These are phyloP conservation scores for Mycosphaerella sp. DNA, from an alignment of 2,329 filamentous ascomycete genomes.

Conservation along the genomic window DNA sequence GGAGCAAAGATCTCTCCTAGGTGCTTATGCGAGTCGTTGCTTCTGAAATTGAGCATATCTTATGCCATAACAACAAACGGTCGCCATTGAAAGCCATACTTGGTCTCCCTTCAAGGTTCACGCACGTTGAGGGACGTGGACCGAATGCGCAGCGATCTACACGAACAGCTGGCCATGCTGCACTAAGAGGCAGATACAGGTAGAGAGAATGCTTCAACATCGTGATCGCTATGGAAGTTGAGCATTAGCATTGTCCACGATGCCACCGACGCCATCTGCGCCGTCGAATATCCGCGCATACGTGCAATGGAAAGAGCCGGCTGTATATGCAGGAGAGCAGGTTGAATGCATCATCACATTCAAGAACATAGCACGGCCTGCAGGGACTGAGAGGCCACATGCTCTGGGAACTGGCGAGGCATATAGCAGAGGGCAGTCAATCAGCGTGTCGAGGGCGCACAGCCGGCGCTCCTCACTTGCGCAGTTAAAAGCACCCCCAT, in stretches of 20 bases:
- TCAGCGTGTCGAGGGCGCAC: constrained; percentile 13
- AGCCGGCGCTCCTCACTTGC: constrained; percentile 25
- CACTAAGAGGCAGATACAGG: not conserved
- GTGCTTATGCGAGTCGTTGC: too few species aligned
- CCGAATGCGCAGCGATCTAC: too few species aligned
- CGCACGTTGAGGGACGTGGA: too few species aligned
- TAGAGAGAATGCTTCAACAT: constrained; percentile 9
- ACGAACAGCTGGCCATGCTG: too few species aligned
- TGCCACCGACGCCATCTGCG: constrained; percentile 14
- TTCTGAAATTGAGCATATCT: too few species aligned
- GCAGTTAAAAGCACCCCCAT: constrained; percentile 15
- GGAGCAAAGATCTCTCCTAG: too few species aligned
- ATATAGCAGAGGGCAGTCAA: constrained; percentile 18
- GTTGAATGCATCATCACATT: constrained; percentile 95
- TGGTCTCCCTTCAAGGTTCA: too few species aligned
- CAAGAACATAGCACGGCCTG: constrained; percentile 62
- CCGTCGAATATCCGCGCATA: constrained; percentile 82
- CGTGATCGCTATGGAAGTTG: constrained; percentile 11
- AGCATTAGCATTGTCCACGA: constrained; percentile 1
- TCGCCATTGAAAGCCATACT: too few species aligned
- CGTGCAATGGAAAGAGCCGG: constrained; percentile 88
- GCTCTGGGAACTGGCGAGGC: constrained; percentile 16
- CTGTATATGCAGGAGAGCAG: constrained; percentile 93
- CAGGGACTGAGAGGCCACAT: constrained; percentile 23
- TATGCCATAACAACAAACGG: too few species aligned